These are phyloP conservation scores for Lipomyces yamadae DNA, from an alignment of 805 yeast genomes.

Conservation along the genomic window DNA sequence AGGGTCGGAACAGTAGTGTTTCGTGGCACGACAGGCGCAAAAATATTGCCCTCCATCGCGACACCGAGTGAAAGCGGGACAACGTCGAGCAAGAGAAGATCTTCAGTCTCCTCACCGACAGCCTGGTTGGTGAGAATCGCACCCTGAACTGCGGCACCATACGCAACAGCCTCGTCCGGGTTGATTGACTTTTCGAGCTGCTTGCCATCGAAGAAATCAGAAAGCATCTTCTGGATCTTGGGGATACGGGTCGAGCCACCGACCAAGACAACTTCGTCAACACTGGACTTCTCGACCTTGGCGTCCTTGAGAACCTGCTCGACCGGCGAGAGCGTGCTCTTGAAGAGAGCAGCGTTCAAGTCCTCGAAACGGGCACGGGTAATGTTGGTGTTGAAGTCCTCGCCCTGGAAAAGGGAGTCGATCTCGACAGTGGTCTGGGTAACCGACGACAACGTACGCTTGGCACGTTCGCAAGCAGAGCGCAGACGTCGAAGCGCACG, in stretches of 20 bases:
- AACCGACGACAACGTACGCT: slow-evolving; percentile 96
- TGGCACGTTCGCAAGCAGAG: slow-evolving; percentile 99
- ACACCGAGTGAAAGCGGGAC: slow-evolving; percentile 99
- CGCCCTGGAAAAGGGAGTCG: slow-evolving; percentile 93
- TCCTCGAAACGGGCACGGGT: slow-evolving; percentile 99
- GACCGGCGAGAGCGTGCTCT: slow-evolving; percentile 91
- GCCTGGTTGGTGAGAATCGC: slow-evolving; percentile 95
- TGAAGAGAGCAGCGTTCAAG: slow-evolving; percentile 88
- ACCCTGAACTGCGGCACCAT: slow-evolving; percentile 99
- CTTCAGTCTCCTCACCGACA: slow-evolving; percentile 90
- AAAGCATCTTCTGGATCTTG: slow-evolving; percentile 91
- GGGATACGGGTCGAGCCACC: slow-evolving; percentile 99
- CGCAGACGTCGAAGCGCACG: slow-evolving; percentile 98
- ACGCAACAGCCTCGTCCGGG: slow-evolving; percentile 99
- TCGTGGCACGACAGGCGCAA: slow-evolving; percentile 99
- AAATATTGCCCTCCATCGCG: slow-evolving; percentile 99
- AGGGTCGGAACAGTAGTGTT: slow-evolving; percentile 99
- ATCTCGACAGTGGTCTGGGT: slow-evolving; percentile 96
- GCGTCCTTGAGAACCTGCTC: slow-evolving; percentile 94
- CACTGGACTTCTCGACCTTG: slow-evolving; percentile 77
- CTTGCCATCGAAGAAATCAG: slow-evolving; percentile 96
- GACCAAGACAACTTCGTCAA: slow-evolving; percentile 93
- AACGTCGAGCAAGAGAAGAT: slow-evolving; percentile 92
- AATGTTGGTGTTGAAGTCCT: slow-evolving; percentile 89
- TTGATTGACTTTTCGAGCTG: slow-evolving; percentile 94